A percentile compares a stretch with the other conserved stretches of the same genome.
Conservation (phyloP, 495 filamentous ascomycete species). For the Podospora conica region DNA sequence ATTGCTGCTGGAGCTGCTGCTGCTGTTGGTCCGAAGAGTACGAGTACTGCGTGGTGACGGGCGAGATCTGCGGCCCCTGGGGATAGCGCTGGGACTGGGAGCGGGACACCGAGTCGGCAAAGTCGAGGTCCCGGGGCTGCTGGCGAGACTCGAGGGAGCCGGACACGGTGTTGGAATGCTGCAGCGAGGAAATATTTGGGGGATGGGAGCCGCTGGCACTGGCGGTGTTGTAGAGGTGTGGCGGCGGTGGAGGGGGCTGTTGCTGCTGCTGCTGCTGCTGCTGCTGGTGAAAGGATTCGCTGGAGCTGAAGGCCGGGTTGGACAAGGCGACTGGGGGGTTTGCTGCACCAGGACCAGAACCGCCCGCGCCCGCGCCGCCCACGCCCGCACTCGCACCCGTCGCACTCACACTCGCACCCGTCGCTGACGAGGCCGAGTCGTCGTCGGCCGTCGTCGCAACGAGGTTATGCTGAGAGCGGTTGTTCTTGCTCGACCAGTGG, state of each 20-base stretch:
- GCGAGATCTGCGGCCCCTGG: constrained; percentile 20
- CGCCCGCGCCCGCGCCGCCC: constrained; percentile 14
- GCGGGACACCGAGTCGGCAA: constrained; percentile 28
- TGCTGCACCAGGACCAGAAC: constrained; percentile 26
- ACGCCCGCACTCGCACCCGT: constrained; percentile 2
- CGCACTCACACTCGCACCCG: constrained; percentile 20
- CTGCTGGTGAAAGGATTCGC: constrained; percentile 43
- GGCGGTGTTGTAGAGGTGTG: constrained; percentile 29
- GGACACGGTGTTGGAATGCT: constrained; percentile 32
- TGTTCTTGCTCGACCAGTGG: constrained; percentile 43
- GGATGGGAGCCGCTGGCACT: constrained; percentile 14
- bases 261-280: constrained; percentile 19
- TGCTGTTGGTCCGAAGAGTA: constrained; percentile 32
- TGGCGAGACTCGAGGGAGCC: constrained; percentile 26
- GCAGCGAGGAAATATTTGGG: constrained; percentile 21
- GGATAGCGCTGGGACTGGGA: constrained; percentile 33
- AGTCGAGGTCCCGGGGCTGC: constrained; percentile 19
- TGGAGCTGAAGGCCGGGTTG: constrained; percentile 39
- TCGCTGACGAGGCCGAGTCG: constrained; percentile 23
- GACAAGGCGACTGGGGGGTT: constrained; percentile 41
- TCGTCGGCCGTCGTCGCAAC: constrained; percentile 34
- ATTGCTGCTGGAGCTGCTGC: constrained; percentile 24
- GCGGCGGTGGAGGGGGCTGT: constrained; percentile 25
- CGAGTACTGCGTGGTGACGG: constrained; percentile 25
- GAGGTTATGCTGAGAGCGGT: constrained; percentile 46